phyloP scores from a whole-genome alignment of 139 green algal genomes.

The Microglena sp. region DNA sequence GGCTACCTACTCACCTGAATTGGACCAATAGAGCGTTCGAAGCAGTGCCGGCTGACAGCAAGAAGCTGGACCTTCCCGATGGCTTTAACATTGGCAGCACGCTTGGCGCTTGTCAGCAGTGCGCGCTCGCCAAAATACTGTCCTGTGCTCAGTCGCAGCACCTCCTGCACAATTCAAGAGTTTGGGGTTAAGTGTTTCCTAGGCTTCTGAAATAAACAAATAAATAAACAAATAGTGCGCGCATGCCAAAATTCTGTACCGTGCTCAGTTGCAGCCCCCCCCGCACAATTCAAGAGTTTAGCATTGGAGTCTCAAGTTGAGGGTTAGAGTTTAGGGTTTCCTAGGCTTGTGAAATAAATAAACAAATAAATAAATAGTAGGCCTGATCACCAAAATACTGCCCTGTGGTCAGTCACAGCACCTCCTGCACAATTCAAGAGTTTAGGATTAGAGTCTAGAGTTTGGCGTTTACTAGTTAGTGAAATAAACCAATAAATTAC shows the following conservation, averaged over 20 bases:
- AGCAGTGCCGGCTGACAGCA: constrained; percentile 20
- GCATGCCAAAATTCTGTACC: constrained; percentile 63
- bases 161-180: constrained; percentile 30
- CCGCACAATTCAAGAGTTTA: background rate
- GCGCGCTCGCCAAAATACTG: constrained; percentile 68
- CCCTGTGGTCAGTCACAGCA: constrained; percentile 43
- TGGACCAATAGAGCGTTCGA: constrained; percentile 41
- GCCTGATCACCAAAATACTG: constrained; percentile 68
- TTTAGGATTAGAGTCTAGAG: too few relatives aligned
- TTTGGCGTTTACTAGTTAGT: too few relatives aligned
- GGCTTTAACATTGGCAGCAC: constrained; percentile 44
- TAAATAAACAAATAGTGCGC: constrained; percentile 41
- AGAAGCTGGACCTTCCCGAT: constrained; percentile 31
- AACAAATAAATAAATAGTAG: too few relatives aligned
- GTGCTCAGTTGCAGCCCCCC: constrained; percentile 48
- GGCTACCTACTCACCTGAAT: constrained; percentile 16
- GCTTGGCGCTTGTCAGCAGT: constrained; percentile 21
- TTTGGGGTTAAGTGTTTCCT: background rate
- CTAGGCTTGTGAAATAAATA: too few relatives aligned
- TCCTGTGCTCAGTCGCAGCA: constrained; percentile 43
- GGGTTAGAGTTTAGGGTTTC: background rate
- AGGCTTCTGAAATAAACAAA: too few relatives aligned
- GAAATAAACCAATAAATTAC: too few relatives aligned
- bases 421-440: too few relatives aligned
- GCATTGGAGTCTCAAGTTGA: too few relatives aligned